Evolutionary conservation across 768 basidiomycete genomes (phyloP).

Genomic region (Rhizopogon salebrosus): DNA sequence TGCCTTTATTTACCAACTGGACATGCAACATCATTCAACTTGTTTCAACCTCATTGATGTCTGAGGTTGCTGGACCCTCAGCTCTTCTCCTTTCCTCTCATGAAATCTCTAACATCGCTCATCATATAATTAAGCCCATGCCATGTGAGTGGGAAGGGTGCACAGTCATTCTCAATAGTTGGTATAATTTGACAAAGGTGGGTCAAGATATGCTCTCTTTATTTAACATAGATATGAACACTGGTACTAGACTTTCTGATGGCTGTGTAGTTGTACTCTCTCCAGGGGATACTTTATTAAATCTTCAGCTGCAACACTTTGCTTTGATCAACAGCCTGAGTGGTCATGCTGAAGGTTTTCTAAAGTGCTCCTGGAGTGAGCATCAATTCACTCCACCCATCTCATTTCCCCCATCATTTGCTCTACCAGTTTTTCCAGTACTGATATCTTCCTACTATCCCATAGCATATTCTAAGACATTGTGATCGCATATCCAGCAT

Average conservation of each 20-base stretch:
- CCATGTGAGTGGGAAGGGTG: constrained; percentile 27
- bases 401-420: not conserved
- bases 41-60: not conserved
- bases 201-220: constrained; percentile 9
- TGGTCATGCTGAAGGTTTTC: constrained; percentile 17
- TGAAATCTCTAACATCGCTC: constrained; percentile 16
- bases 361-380: constrained; percentile 13
- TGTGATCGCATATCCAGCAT: constrained; percentile 14
- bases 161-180: constrained; percentile 21
- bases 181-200: constrained; percentile 24
- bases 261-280: not conserved
- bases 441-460: constrained; percentile 6
- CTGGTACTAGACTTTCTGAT: constrained; percentile 6
- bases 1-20: not conserved
- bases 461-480: constrained; percentile 22
- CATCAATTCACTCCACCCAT: not conserved
- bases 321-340: constrained; percentile 3
- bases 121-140: constrained; percentile 16
- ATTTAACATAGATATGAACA: constrained; percentile 1
- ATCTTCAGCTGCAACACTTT: constrained; percentile 9
- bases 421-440: not conserved
- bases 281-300: constrained; percentile 5
- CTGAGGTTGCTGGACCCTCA: not conserved
- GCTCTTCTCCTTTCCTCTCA: constrained; percentile 17
- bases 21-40: not conserved